These are phyloP conservation scores for Trametes coccinea DNA, from an alignment of 768 basidiomycete genomes.

Conservation along the genomic window DNA sequence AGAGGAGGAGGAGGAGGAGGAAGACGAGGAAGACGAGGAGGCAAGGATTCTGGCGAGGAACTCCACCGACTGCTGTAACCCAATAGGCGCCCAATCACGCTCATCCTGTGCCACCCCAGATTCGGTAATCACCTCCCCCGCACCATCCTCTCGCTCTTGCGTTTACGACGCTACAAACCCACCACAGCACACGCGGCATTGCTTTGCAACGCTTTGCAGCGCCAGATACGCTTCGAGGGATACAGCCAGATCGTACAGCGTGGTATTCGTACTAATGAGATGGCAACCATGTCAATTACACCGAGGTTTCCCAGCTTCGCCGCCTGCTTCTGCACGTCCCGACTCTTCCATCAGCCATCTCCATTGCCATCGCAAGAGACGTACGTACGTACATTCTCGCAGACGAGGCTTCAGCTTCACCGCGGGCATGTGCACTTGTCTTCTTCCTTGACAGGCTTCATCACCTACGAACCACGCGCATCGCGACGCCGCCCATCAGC, in stretches of 20 bases:
- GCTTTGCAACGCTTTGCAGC: not conserved
- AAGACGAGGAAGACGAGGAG: not conserved
- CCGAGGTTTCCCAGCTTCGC: conserved; percentile 23
- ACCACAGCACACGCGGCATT: too few species aligned
- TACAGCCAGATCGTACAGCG: conserved; percentile 3
- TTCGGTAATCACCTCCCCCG: not conserved
- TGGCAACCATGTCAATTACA: conserved; percentile 7
- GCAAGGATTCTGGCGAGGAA: conserved; percentile 15
- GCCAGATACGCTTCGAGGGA: conserved; percentile 8
- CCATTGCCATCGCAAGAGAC: not conserved
- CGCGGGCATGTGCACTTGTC: conserved; percentile 47
- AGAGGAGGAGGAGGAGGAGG: conserved; percentile 1
- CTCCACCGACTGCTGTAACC: not conserved
- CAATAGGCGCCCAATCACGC: conserved; percentile 17
- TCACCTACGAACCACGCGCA: conserved; percentile 39
- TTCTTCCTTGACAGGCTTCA: conserved; percentile 50
- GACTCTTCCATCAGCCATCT: not conserved
- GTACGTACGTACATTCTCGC: not conserved
- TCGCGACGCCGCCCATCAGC: conserved; percentile 9
- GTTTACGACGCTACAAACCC: too few species aligned
- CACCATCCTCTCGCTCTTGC: not conserved
- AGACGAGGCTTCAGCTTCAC: conserved; percentile 4
- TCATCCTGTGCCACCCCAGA: not conserved
- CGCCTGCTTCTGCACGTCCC: not conserved
- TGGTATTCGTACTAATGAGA: not conserved